Percentiles rank a stretch among this genome's conserved stretches.
phyloP scores from a whole-genome alignment of 1,139 yeast species.

The Magnusiomyces sp. region DNA sequence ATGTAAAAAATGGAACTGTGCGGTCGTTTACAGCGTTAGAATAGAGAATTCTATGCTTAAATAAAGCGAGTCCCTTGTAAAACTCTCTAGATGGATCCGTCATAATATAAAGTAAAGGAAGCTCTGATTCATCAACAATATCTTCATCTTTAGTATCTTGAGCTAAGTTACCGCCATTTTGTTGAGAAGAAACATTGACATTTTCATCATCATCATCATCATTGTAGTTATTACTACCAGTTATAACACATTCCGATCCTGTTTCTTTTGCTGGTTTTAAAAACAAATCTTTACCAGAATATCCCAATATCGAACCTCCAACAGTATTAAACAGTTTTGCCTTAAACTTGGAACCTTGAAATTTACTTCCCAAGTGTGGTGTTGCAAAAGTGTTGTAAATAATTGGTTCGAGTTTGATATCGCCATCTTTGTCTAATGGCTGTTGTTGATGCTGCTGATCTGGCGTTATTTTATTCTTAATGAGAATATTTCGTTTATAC shows the following conservation, averaged over 20 bases:
- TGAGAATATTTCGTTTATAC: slow-evolving; percentile 22
- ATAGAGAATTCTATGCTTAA: slow-evolving; percentile 49
- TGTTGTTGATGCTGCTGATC: too few relatives aligned
- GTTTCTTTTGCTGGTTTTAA: slow-evolving; percentile 39
- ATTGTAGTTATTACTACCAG: too few relatives aligned
- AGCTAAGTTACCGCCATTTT: too few relatives aligned
- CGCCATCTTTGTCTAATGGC: slow-evolving; percentile 5
- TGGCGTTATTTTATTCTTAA: background rate
- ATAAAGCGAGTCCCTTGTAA: slow-evolving; percentile 46
- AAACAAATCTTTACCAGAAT: slow-evolving; percentile 68
- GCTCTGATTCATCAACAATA: background rate
- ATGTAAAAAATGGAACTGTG: slow-evolving; percentile 49
- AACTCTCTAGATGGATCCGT: slow-evolving; percentile 54
- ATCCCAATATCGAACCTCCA: slow-evolving; percentile 61
- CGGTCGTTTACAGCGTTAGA: slow-evolving; percentile 76
- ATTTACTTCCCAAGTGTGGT: slow-evolving; percentile 74
- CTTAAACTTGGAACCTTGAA: slow-evolving; percentile 34
- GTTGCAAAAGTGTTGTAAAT: slow-evolving; percentile 73
- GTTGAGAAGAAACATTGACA: too few relatives aligned
- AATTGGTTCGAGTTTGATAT: slow-evolving; percentile 7
- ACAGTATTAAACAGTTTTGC: slow-evolving; percentile 45
- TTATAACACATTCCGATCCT: too few relatives aligned
- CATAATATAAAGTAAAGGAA: slow-evolving; percentile 57
- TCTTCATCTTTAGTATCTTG: too few relatives aligned
- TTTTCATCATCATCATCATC: too few relatives aligned